A percentile compares a stretch with the other conserved stretches of the same genome.
Evolutionary conservation across 164 flowering plant genomes (phyloP).

Genomic region (Aristolochia fimbriata): DNA sequence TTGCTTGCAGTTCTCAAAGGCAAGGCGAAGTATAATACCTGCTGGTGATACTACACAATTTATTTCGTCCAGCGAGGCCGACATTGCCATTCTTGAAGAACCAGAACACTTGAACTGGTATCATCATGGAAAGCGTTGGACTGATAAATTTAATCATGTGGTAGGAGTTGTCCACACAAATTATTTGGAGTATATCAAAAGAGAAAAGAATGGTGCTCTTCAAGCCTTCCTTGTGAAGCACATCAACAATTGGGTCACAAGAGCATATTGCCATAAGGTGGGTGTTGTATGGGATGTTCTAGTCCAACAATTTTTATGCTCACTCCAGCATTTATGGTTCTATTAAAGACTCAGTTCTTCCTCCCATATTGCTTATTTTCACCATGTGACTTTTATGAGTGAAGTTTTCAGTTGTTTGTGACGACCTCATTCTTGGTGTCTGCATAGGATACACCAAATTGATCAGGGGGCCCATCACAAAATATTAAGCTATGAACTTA

Average conservation of each 20-base stretch:
- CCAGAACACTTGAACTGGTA: conserved; percentile 85
- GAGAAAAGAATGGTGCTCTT: conserved; percentile 72
- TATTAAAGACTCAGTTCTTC: background rate
- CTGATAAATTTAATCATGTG: conserved; percentile 77
- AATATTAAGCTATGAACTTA: background rate
- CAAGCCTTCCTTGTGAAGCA: conserved; percentile 81
- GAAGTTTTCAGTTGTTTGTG: background rate
- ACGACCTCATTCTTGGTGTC: background rate
- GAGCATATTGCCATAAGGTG: conserved; percentile 79
- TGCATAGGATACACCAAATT: background rate
- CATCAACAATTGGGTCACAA: conserved; percentile 63
- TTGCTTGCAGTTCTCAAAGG: conserved; percentile 50
- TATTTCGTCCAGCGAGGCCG: conserved; percentile 71
- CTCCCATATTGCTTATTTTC: background rate
- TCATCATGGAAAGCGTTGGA: conserved; percentile 82
- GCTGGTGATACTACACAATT: conserved; percentile 78
- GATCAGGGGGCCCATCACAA: background rate
- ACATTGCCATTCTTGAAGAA: conserved; percentile 81
- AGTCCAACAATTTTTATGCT: background rate
- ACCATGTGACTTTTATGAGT: background rate
- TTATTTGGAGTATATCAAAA: conserved; percentile 71
- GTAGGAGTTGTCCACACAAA: conserved; percentile 80
- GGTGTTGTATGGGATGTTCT: no score
- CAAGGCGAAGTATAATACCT: conserved; percentile 67
- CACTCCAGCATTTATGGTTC: background rate